phyloP scores from a whole-genome alignment of 2,329 filamentous ascomycete species.

The Alternaria incomplexa region DNA sequence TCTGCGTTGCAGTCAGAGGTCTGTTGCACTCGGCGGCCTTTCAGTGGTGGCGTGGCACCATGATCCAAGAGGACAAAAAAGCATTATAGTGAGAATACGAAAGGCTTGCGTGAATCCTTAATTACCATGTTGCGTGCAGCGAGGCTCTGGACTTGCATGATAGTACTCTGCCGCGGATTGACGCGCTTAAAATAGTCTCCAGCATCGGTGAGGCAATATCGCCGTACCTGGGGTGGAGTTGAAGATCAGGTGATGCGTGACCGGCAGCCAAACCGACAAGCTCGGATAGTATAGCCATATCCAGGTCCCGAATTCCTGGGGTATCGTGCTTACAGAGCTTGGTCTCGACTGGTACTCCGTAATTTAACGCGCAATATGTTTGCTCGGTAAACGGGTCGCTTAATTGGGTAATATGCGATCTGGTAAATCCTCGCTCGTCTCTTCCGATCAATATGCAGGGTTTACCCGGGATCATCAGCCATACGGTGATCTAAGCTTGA shows the following conservation, averaged over 20 bases:
- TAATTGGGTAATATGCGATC: conserved; percentile 42
- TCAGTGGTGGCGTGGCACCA: conserved; percentile 8
- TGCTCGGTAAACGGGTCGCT: conserved; percentile 34
- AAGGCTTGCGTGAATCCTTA: conserved; percentile 38
- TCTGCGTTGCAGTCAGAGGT: conserved; percentile 11
- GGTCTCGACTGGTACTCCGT: conserved; percentile 39
- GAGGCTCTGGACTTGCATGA: conserved; percentile 26
- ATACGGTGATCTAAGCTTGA: conserved; percentile 12
- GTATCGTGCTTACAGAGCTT: conserved; percentile 40
- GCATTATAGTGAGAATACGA: conserved; percentile 40
- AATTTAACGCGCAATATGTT: conserved; percentile 35
- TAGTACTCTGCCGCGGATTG: conserved; percentile 6
- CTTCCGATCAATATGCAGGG: conserved; percentile 31
- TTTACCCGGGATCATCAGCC: conserved; percentile 22
- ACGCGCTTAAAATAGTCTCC: conserved; percentile 38
- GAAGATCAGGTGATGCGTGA: conserved; percentile 35
- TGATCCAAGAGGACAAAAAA: conserved; percentile 14
- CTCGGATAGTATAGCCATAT: conserved; percentile 10
- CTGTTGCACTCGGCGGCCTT: background rate
- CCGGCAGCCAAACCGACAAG: conserved; percentile 2
- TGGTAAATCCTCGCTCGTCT: conserved; percentile 20
- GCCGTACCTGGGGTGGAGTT: conserved; percentile 23
- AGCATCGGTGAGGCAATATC: conserved; percentile 24
- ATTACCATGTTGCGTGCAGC: conserved; percentile 27
- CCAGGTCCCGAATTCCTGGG: conserved; percentile 27